Conservation (phyloP, 257 asterid genomes). For the Plectranthus barbatus region DNA sequence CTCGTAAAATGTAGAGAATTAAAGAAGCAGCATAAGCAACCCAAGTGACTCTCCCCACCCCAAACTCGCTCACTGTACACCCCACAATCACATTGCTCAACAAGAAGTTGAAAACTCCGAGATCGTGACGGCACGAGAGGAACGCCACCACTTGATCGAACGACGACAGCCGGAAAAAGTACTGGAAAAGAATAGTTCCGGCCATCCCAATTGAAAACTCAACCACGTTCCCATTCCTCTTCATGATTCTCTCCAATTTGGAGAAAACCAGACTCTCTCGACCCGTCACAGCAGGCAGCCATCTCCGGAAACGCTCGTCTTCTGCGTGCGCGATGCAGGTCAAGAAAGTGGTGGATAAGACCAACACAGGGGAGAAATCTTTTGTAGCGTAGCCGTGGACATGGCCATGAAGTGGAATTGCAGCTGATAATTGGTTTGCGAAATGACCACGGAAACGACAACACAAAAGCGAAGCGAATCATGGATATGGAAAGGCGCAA, state of each 20-base stretch:
- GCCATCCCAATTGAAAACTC: conserved; percentile 9
- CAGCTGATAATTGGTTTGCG: too few species aligned
- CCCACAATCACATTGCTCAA: conserved; percentile 22
- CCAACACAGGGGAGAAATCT: neutral
- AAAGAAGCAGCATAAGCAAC: conserved; percentile 5
- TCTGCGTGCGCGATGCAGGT: neutral
- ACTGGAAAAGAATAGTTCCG: conserved; percentile 14
- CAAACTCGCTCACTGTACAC: conserved; percentile 14
- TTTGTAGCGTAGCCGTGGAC: neutral
- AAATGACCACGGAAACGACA: too few species aligned
- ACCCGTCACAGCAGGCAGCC: neutral
- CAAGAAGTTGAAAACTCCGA: conserved; percentile 12
- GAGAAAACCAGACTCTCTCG: neutral
- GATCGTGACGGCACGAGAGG: neutral
- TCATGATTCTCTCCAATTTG: neutral
- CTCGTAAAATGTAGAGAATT: neutral
- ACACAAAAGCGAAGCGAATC: neutral
- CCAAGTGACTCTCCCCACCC: conserved; percentile 15
- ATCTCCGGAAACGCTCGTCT: conserved; percentile 4
- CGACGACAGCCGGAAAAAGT: conserved; percentile 1
- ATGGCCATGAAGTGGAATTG: neutral
- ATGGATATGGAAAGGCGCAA: neutral
- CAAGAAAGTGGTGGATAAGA: neutral
- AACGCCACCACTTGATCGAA: conserved; percentile 12
- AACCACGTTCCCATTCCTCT: neutral